Evolutionary conservation across 169 alveolate genomes (phyloP).

Genomic region (Cryptosporidium baileyi): DNA sequence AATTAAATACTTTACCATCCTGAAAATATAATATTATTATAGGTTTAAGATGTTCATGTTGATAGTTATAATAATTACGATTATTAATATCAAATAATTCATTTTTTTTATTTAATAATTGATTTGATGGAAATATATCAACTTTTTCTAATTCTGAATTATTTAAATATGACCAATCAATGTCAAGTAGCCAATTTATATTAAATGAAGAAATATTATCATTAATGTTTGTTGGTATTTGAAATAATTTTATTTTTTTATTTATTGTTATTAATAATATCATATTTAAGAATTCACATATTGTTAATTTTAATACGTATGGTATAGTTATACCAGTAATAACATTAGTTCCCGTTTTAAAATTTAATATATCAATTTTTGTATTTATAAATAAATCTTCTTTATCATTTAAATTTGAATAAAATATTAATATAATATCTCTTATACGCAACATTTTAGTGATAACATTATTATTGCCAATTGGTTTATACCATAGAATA

Average conservation of each 20-base stretch:
- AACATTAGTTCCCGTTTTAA: slow-evolving; percentile 14
- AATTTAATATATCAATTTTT: slow-evolving; percentile 10
- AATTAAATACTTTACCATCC: slow-evolving; percentile 34
- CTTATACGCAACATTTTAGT: slow-evolving; percentile 36
- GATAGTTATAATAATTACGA: background rate
- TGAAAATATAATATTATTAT: slow-evolving; percentile 18
- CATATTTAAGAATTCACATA: slow-evolving; percentile 14
- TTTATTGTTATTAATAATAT: slow-evolving; percentile 15
- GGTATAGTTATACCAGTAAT: slow-evolving; percentile 23
- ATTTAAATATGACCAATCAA: slow-evolving; percentile 27
- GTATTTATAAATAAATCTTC: background rate
- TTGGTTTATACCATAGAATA: slow-evolving; percentile 34
- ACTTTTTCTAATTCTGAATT: background rate
- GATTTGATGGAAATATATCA: background rate
- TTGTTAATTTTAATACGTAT: slow-evolving; percentile 18
- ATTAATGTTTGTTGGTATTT: background rate
- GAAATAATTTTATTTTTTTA: slow-evolving; percentile 4
- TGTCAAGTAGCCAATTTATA: slow-evolving; percentile 19
- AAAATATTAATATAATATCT: slow-evolving; percentile 3
- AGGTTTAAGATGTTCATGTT: background rate
- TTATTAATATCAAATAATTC: background rate
- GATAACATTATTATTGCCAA: background rate
- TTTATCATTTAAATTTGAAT: background rate
- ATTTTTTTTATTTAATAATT: background rate
- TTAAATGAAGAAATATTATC: background rate